Evolutionary conservation across 345 rosid species (phyloP), one percentile per base, ranked within the genome.

Genomic region (Noccaea bulbosa): DNA sequence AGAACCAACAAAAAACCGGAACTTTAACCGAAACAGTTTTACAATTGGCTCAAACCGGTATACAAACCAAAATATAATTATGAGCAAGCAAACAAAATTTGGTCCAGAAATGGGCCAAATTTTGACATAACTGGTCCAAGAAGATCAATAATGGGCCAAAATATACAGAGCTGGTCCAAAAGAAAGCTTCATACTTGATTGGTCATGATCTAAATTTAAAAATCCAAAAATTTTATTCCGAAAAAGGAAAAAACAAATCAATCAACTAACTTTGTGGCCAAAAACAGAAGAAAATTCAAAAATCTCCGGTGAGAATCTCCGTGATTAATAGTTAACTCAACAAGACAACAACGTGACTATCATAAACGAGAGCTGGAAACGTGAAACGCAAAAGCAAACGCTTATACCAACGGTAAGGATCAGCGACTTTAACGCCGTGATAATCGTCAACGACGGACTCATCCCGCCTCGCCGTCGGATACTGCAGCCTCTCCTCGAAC

Each of bases 371-470:
- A 69, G 65, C 54, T 40, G 66, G 12, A 61, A 67, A 27, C 30
- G 30, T 20, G 30, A 27, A 27, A 41, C 50, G 24, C 7, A 66
- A 43, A 40, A 22, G 46, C 16, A 41, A 40, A 47, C n/a, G 54
- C 11, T 17, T 9, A 73, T 83, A 91, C 99, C 99, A 91, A 62
- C 97, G 84, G 65, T 89, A 91, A 78, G 97, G 97, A 69, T 93
- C 97, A 12, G 89, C 46, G 47, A 91, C 70, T 70, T 78, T 77
- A 30, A 88, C 85, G 65, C 97, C 96, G 55, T 89, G 90, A 73
- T 83, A 87, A 70, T 86, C 88, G 0, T 93, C 97, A 12, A 89
- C 83, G 12, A 89, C 80, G 47, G 93, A 81, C 40, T 89, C 87
- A 57, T 93, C 96, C 8, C 96, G 77, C 30, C 89, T 93, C 51